phyloP scores from a whole-genome alignment of 2,329 filamentous ascomycete genomes.

The Fusarium luffae region DNA sequence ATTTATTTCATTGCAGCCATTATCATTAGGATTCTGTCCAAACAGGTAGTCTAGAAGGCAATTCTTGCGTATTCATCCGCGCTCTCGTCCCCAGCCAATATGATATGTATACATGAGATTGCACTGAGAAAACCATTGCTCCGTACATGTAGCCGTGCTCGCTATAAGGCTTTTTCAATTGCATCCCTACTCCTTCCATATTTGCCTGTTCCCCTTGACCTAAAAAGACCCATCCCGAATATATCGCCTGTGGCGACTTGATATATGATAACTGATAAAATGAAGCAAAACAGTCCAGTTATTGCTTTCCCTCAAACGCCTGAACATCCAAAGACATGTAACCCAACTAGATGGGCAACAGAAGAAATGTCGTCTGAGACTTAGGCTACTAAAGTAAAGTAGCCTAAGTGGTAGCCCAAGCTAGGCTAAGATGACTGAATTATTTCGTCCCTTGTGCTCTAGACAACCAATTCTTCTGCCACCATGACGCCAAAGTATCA shows the following conservation, averaged over 20 bases:
- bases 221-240: constrained; percentile 7
- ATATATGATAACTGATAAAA: constrained; percentile 21
- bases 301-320: constrained; percentile 39
- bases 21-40: constrained; percentile 20
- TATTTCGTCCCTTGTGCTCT: too few relatives aligned
- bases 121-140: constrained; percentile 26
- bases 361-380: too few relatives aligned
- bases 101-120: constrained; percentile 39
- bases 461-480: too few relatives aligned
- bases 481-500: constrained; percentile 1
- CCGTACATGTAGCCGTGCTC: constrained; percentile 20
- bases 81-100: constrained; percentile 28
- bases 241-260: constrained; percentile 9
- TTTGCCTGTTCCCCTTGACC: constrained; percentile 8
- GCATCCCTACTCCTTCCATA: constrained; percentile 22
- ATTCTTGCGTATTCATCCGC: constrained; percentile 39
- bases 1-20: constrained; percentile 23
- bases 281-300: constrained; percentile 22
- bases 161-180: constrained; percentile 19
- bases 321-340: constrained; percentile 24
- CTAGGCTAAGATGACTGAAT: too few relatives aligned
- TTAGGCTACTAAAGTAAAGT: too few relatives aligned
- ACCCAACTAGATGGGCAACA: background rate
- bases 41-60: constrained; percentile 28
- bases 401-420: too few relatives aligned